Evolutionary conservation across 495 filamentous ascomycete genomes (phyloP).

Genomic region (Hyaloscypha finlandica): DNA sequence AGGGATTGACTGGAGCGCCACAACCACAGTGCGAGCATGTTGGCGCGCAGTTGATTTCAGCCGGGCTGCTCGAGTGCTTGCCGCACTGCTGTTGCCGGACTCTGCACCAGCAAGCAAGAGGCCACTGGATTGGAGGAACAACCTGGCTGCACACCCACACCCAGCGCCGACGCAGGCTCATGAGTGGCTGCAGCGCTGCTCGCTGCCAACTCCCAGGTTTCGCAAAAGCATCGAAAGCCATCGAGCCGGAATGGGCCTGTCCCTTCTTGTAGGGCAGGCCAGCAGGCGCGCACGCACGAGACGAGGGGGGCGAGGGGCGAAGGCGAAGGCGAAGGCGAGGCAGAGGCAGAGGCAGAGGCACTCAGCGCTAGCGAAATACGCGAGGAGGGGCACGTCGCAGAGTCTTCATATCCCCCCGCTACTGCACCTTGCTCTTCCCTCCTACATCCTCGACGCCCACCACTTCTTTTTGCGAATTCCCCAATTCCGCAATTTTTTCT

Average conservation of each 20-base stretch:
- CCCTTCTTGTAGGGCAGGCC: background rate
- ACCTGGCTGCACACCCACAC: slow-evolving; percentile 19
- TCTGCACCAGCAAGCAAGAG: background rate
- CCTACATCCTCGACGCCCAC: slow-evolving; percentile 18
- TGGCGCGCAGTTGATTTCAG: slow-evolving; percentile 16
- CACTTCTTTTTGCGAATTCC: slow-evolving; percentile 20
- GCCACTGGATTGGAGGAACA: slow-evolving; percentile 23
- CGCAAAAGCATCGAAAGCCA: slow-evolving; percentile 6
- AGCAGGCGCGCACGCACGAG: background rate
- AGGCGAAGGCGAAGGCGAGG: background rate
- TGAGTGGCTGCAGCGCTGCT: slow-evolving; percentile 15
- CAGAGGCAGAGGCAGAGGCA: too few relatives aligned
- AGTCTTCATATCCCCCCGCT: slow-evolving; percentile 31
- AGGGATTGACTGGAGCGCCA: slow-evolving; percentile 10
- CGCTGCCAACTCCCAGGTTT: slow-evolving; percentile 13
- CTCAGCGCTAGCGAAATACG: background rate
- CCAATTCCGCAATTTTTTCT: slow-evolving; percentile 12
- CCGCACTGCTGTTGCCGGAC: slow-evolving; percentile 19
- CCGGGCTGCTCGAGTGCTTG: slow-evolving; percentile 22
- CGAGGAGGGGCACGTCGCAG: slow-evolving; percentile 15
- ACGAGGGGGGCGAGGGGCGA: background rate
- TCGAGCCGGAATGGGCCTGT: background rate
- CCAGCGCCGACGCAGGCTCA: background rate
- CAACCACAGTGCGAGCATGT: slow-evolving; percentile 1
- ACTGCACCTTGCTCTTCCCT: slow-evolving; percentile 26